phyloP scores from a whole-genome alignment of 2,329 filamentous ascomycete species.

The Arthrobotrys megalospora region DNA sequence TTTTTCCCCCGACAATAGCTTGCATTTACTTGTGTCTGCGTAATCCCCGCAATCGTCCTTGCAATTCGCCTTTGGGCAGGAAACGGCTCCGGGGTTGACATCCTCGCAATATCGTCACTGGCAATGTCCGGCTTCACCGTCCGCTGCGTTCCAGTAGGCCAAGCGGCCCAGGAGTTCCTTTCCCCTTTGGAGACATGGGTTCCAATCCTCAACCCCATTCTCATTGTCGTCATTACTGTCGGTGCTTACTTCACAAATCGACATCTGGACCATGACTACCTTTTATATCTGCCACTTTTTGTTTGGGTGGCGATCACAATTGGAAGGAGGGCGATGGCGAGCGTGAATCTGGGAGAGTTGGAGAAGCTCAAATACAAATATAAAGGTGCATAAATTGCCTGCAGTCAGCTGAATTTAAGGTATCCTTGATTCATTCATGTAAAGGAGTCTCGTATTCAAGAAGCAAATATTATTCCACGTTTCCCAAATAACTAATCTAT shows the following conservation, averaged over 20 bases:
- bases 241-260: constrained; percentile 40
- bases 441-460: not conserved
- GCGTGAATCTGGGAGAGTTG: constrained; percentile 42
- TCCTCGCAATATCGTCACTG: constrained; percentile 53
- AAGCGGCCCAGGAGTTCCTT: constrained; percentile 39
- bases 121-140: constrained; percentile 55
- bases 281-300: constrained; percentile 45
- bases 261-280: constrained; percentile 43
- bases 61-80: constrained; percentile 32
- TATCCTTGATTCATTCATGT: not conserved
- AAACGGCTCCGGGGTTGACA: constrained; percentile 41
- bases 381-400: constrained; percentile 49
- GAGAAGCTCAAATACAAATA: constrained; percentile 61
- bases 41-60: constrained; percentile 29
- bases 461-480: not conserved
- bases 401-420: not conserved
- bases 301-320: constrained; percentile 38
- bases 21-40: constrained; percentile 54
- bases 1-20: constrained; percentile 25
- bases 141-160: constrained; percentile 36
- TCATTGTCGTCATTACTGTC: constrained; percentile 49
- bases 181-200: constrained; percentile 50
- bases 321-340: constrained; percentile 50
- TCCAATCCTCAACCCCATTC: constrained; percentile 50
- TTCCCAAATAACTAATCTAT: constrained; percentile 17